phyloP scores from a whole-genome alignment of 2,329 filamentous ascomycete species.

The Ceratocystis papillata region DNA sequence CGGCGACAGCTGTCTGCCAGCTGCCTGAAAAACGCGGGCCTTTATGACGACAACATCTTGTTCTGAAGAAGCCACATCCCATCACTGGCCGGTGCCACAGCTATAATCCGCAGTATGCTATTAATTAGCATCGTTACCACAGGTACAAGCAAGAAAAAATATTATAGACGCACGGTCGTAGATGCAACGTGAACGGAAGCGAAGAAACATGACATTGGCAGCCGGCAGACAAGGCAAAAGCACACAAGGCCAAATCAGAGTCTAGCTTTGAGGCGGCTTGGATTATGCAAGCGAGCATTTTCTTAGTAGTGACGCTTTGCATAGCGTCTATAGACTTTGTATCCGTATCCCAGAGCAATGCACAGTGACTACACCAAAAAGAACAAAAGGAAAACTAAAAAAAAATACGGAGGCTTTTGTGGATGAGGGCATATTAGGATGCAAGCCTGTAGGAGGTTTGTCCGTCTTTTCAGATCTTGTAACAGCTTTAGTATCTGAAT shows the following conservation, averaged over 20 bases:
- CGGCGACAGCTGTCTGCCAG: not conserved
- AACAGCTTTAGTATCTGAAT: not conserved
- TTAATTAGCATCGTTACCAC: not conserved
- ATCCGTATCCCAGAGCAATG: not conserved
- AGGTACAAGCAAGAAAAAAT: not conserved
- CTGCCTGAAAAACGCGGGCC: too few species aligned
- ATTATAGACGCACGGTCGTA: not conserved
- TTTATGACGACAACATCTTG: too few species aligned
- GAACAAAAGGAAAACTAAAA: not conserved
- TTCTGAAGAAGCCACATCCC: not conserved
- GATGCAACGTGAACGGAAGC: conserved; percentile 7
- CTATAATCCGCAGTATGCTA: not conserved
- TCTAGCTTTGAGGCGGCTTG: not conserved
- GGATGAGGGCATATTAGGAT: too few species aligned
- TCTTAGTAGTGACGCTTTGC: not conserved
- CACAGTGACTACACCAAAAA: too few species aligned
- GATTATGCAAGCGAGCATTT: not conserved
- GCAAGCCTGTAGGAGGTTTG: too few species aligned
- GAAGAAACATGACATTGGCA: not conserved
- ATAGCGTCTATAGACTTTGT: conserved; percentile 10
- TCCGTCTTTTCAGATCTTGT: not conserved
- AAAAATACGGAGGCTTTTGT: too few species aligned
- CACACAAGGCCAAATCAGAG: not conserved
- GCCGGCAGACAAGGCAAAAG: not conserved
- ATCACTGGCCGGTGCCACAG: too few species aligned